Conservation (phyloP, 169 alveolate species). For the Plasmodium blacklocki region DNA sequence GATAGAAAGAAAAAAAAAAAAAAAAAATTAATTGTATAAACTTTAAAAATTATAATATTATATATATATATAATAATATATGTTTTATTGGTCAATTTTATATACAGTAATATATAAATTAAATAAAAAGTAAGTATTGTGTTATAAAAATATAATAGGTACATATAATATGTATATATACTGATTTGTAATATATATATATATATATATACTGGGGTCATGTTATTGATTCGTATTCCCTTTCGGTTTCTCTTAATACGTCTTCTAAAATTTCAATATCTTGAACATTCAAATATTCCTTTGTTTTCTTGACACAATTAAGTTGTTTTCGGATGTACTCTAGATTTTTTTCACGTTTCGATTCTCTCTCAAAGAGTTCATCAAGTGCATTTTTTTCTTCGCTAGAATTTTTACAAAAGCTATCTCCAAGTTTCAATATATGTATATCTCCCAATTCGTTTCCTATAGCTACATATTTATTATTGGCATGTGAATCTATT, state of each 20-base stretch:
- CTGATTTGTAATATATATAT: background rate
- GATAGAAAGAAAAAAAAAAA: too few species aligned
- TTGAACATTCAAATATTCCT: slow-evolving; percentile 32
- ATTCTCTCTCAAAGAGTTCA: slow-evolving; percentile 62
- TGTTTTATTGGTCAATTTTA: too few species aligned
- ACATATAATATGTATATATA: background rate
- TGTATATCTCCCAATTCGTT: slow-evolving; percentile 70
- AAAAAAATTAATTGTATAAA: too few species aligned
- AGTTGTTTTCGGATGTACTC: slow-evolving; percentile 71
- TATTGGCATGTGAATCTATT: slow-evolving; percentile 61
- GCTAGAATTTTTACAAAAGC: slow-evolving; percentile 59
- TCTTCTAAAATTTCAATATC: slow-evolving; percentile 32
- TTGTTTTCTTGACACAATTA: slow-evolving; percentile 34
- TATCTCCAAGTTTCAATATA: slow-evolving; percentile 56
- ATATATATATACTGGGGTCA: background rate
- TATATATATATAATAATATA: too few species aligned
- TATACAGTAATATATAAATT: too few species aligned
- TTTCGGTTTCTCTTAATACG: slow-evolving; percentile 24
- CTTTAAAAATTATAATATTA: too few species aligned
- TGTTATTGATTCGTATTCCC: slow-evolving; percentile 23
- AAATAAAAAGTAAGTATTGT: too few species aligned
- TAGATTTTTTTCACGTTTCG: slow-evolving; percentile 64
- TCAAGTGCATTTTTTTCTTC: slow-evolving; percentile 64
- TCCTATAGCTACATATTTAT: slow-evolving; percentile 54
- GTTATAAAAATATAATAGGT: too few species aligned